Evolutionary conservation across 306 rosid species (phyloP).

Genomic region (Aeschynomene evenia): DNA sequence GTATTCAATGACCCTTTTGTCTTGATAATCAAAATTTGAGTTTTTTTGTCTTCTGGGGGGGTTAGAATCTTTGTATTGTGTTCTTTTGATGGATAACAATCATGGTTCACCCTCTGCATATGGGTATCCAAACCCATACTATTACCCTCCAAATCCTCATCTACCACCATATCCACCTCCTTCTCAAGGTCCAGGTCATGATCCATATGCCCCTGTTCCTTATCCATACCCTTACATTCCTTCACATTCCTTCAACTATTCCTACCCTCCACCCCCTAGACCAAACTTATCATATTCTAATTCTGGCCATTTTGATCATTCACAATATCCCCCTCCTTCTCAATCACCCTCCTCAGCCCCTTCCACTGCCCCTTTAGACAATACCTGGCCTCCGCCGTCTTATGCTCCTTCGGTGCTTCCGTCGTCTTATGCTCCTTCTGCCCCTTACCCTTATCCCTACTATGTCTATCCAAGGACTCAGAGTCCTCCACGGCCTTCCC

Average conservation of each 20-base stretch:
- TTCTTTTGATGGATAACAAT: conserved; percentile 45
- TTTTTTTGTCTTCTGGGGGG: background rate
- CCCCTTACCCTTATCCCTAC: conserved; percentile 46
- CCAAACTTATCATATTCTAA: conserved; percentile 20
- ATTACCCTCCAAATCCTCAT: conserved; percentile 36
- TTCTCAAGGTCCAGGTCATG: conserved; percentile 31
- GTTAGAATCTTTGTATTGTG: conserved; percentile 3
- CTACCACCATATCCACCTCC: conserved; percentile 49
- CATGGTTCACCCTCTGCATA: conserved; percentile 39
- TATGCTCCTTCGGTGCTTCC: conserved; percentile 29
- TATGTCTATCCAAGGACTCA: conserved; percentile 38
- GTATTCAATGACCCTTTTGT: background rate
- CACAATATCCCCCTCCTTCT: conserved; percentile 34
- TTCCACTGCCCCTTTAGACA: conserved; percentile 16
- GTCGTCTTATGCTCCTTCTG: conserved; percentile 32
- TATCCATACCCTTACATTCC: conserved; percentile 37
- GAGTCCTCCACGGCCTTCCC: conserved; percentile 43
- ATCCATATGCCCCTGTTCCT: conserved; percentile 39
- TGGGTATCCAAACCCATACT: conserved; percentile 39
- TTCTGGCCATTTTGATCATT: conserved; percentile 34
- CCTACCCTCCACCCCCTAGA: conserved; percentile 44
- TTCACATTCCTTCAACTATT: conserved; percentile 44
- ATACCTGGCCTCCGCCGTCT: conserved; percentile 27
- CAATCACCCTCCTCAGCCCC: conserved; percentile 7
- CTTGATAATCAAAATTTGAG: background rate